These are phyloP conservation scores for Phyllosticta ampelicida DNA, from an alignment of 2,329 filamentous ascomycete genomes.

Conservation along the genomic window DNA sequence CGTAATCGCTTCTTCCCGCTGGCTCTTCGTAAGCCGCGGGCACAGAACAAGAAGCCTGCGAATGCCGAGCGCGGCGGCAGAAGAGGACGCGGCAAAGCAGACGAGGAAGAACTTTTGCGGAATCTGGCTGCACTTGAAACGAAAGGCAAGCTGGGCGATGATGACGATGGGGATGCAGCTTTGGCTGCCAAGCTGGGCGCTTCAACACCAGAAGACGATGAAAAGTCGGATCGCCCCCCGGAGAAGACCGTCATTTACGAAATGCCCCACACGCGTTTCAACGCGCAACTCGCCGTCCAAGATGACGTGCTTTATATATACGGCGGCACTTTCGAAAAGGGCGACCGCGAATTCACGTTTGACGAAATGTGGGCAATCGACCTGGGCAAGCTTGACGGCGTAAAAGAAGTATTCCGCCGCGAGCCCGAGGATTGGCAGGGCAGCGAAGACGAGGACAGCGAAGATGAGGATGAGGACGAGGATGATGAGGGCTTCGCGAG, in stretches of 20 bases:
- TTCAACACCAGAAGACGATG: conserved; percentile 39
- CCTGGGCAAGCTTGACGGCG: conserved; percentile 87
- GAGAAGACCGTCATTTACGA: conserved; percentile 58
- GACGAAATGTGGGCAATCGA: conserved; percentile 91
- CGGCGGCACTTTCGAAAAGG: conserved; percentile 90
- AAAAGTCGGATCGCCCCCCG: conserved; percentile 34
- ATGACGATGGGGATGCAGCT: conserved; percentile 20
- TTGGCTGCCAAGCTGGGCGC: conserved; percentile 19
- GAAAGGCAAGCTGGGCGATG: conserved; percentile 50
- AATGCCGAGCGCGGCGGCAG: conserved; percentile 45
- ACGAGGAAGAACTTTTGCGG: conserved; percentile 79
- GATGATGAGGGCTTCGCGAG: too few species aligned
- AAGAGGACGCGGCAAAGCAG: conserved; percentile 70
- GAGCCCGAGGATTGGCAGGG: conserved; percentile 77
- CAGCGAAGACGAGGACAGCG: conserved; percentile 34
- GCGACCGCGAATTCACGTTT: conserved; percentile 89
- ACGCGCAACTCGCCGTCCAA: conserved; percentile 80
- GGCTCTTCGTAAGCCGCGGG: conserved; percentile 60
- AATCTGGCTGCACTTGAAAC: conserved; percentile 80
- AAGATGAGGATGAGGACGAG: conserved; percentile 39
- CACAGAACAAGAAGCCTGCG: conserved; percentile 46
- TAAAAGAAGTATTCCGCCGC: conserved; percentile 78
- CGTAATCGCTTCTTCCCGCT: conserved; percentile 91
- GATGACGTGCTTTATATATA: conserved; percentile 90
- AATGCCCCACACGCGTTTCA: conserved; percentile 83